Conservation (phyloP, 805 yeast species). For the Lachancea quebecensis region DNA sequence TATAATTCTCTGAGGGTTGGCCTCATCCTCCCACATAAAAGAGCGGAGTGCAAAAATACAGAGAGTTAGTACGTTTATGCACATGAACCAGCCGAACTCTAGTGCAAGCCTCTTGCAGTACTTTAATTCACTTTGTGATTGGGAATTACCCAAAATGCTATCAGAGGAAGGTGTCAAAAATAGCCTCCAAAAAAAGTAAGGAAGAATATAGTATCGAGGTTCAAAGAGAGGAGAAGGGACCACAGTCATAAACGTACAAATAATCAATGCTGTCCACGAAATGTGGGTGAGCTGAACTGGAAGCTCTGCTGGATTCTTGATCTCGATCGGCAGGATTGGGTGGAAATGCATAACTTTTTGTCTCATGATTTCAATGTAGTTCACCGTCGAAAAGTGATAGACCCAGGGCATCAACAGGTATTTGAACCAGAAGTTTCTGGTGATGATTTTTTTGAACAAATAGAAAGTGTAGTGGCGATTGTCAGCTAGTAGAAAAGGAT, state of each 20-base stretch:
- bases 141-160: conserved; percentile 22
- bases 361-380: conserved; percentile 33
- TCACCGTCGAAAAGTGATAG: conserved; percentile 54
- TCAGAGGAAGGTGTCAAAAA: conserved; percentile 38
- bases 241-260: conserved; percentile 52
- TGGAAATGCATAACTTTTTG: conserved; percentile 33
- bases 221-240: conserved; percentile 91
- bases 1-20: conserved; percentile 66
- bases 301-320: conserved; percentile 30
- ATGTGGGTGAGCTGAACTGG: conserved; percentile 39
- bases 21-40: conserved; percentile 63
- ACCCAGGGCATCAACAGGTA: conserved; percentile 51
- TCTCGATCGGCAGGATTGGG: conserved; percentile 32
- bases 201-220: conserved; percentile 85
- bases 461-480: conserved; percentile 92
- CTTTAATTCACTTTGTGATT: conserved; percentile 15
- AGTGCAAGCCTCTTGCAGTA: conserved; percentile 34
- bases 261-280: conserved; percentile 44
- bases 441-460: conserved; percentile 61
- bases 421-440: conserved; percentile 39
- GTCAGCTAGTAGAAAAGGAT: conserved; percentile 89
- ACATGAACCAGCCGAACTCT: conserved; percentile 59
- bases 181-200: conserved; percentile 69
- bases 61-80: conserved; percentile 48
- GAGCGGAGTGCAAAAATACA: conserved; percentile 52